Base-by-base conservation (phyloP, 768 basidiomycete genomes). In the Lactarius hatsudake region DNA sequence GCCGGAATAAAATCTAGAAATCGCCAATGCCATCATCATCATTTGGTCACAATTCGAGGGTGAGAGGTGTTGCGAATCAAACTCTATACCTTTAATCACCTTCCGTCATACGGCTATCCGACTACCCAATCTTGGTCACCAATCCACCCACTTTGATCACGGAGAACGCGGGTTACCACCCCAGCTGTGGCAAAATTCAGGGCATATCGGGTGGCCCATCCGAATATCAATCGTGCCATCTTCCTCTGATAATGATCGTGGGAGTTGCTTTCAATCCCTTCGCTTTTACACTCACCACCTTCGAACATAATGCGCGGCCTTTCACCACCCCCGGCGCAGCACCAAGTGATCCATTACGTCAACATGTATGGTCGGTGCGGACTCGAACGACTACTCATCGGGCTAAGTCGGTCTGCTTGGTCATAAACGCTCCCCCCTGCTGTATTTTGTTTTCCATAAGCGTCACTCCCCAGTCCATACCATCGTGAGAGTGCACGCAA, bases 81-180 rank as follows among this genome's bases (percentile, higher is more conserved):
- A 71, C 71, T 70, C 64, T 71, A 71, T 71, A 71, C 71, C 61
- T 71, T 67, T 71, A 71, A 70, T 71, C 70, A 70, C 42, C 62
- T 63, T 68, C 66, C 58, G 66, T 63, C 36, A 36, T 67, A 61
- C 61, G 61, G 53, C 62, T 59, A 54, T 69, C 66, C 57, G 51
- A 63, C 62, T 64, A 40, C 68, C 68, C 64, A 58, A 69, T 58
- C 58, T 40, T 60, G 42, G 62, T 10, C 43, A 38, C 38, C 36
- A 34, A 13, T 53, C 28, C 55, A 61, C 48, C 48, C 34, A 32
- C 48, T 51, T 51, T 23, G 48, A 34, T 66, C 62, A 61, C 65
- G 61, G 60, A 62, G 54, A 71, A 65, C 56, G 13, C 63, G 63
- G 63, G 56, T 36, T 36, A 57, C 28, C 18, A 38, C 54, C 54